Percentiles rank a stretch among this genome's conserved stretches.
These are phyloP conservation scores for Aspergillaceae sp. DNA, from an alignment of 2,329 filamentous ascomycete species.

Conservation along the genomic window DNA sequence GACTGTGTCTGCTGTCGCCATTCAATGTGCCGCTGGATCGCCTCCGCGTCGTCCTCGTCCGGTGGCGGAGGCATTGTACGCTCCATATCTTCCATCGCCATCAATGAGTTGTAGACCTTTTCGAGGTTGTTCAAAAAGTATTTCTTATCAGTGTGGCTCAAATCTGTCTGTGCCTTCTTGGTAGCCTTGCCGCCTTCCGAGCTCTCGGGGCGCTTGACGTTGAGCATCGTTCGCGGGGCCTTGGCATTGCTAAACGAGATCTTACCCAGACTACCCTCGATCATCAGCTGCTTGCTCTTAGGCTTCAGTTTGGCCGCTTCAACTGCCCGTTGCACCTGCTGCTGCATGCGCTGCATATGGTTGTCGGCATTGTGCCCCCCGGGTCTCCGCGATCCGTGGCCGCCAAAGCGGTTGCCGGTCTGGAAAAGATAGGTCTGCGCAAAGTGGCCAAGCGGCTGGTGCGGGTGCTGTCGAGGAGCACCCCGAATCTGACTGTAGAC, in stretches of 20 bases:
- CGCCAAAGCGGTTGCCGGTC: constrained; percentile 74
- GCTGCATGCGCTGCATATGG: constrained; percentile 97
- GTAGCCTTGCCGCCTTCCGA: constrained; percentile 48
- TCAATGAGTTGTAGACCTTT: constrained; percentile 74
- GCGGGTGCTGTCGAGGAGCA: constrained; percentile 79
- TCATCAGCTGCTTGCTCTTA: constrained; percentile 94
- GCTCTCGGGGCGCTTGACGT: constrained; percentile 80
- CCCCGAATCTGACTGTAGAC: constrained; percentile 92
- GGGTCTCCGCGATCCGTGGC: constrained; percentile 53
- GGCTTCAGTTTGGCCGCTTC: constrained; percentile 96
- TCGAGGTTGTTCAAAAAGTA: constrained; percentile 79
- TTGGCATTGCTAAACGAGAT: constrained; percentile 99
- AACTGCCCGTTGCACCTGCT: constrained; percentile 93
- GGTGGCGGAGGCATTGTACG: constrained; percentile 65
- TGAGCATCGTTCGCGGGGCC: constrained; percentile 87
- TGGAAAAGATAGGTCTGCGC: constrained; percentile 97
- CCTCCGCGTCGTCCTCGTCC: constrained; percentile 57
- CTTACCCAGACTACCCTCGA: constrained; percentile 92
- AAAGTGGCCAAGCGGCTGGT: constrained; percentile 89
- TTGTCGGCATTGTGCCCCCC: constrained; percentile 80
- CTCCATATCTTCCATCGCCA: constrained; percentile 91
- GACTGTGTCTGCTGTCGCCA: constrained; percentile 64
- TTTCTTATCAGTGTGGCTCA: constrained; percentile 67
- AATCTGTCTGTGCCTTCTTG: constrained; percentile 39
- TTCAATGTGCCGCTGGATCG: constrained; percentile 65